These are phyloP conservation scores for Striga hermonthica DNA, from an alignment of 305 asterid species.

Conservation along the genomic window DNA sequence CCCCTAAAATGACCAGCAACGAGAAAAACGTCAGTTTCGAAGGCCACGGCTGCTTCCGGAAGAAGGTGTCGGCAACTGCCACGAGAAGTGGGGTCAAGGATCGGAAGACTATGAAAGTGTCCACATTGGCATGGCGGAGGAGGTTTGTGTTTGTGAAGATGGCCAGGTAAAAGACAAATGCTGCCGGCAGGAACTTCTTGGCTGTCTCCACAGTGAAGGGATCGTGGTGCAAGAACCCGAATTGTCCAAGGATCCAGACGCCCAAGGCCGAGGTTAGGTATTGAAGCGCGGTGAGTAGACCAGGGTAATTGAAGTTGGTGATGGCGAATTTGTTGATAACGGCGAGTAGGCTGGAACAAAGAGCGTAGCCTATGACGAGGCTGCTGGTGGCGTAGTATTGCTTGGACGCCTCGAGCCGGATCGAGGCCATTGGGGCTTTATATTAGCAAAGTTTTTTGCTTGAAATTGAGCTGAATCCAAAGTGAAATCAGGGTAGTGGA, in stretches of 20 bases:
- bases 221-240: constrained; percentile 78
- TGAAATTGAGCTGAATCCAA: not conserved
- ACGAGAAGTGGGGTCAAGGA: constrained; percentile 82
- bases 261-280: constrained; percentile 80
- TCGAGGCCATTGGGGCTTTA: constrained; percentile 42
- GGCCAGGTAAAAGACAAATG: constrained; percentile 75
- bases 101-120: constrained; percentile 85
- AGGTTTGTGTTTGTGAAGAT: constrained; percentile 91
- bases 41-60: constrained; percentile 78
- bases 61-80: constrained; percentile 83
- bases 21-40: constrained; percentile 73
- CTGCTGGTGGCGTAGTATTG: constrained; percentile 73
- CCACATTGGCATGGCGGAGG: constrained; percentile 94
- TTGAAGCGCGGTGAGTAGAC: constrained; percentile 86
- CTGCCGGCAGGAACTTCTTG: constrained; percentile 92
- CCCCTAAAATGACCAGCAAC: constrained; percentile 63
- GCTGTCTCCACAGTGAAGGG: constrained; percentile 65
- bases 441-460: not conserved
- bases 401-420: constrained; percentile 57
- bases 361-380: constrained; percentile 83
- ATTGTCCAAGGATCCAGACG: constrained; percentile 77
- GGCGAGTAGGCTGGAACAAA: constrained; percentile 88
- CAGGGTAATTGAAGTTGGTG: constrained; percentile 86
- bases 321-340: constrained; percentile 92
- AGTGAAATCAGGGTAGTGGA: not conserved